Base-by-base conservation (phyloP, 1,284 basidiomycete species). In the Ceratobasidium theobromae region DNA sequence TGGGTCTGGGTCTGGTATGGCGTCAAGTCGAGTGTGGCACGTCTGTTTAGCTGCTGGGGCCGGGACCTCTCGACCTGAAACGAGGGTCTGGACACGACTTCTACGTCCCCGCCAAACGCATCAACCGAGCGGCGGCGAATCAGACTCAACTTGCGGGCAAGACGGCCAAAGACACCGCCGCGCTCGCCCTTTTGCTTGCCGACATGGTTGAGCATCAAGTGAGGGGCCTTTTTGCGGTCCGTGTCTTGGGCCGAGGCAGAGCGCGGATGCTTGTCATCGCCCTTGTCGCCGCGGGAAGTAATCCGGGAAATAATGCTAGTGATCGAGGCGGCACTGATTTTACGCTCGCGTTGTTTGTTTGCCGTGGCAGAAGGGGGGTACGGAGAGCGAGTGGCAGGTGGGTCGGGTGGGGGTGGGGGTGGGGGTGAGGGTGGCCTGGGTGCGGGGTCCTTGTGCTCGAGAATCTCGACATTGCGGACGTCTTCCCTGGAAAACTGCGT, bases 131-230 rank as follows among this genome's bases (percentile, higher is more conserved):
- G 35, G 1, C 60, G 33, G 5, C 49, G 49, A 38, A 65, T 65
- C 30, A 65, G 48, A 53, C 60, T 65, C 49, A 65, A 30, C 40
- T 65, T 65, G 49, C 60, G 60, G 28, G 60, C 60, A n/a, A 65
- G 8, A 2, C 60, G 60, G 6, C 49, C 49, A 33, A 65, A 65
- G 28, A 65, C 21, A 28, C 32, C 49, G 6, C 43, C 43, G 5
- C 28, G 14, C 4, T 51, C 38, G 27, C 41, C 28, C 32, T 65
- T 52, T n/a, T 27, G n/a, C 18, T 51, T 49, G 5, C 45, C 45
- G 23, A 65, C 60, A 25, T 65, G 60, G 49, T 65, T 65, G 2
- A 65, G 40, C 6, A 65, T 16, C 60, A 53, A 53, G 18, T 65
- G 60, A 4, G 60, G 60, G 4, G 60, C 49, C 28, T 53, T 23